phyloP scores from a whole-genome alignment of 306 rosid genomes.

The Dryas drummondii region DNA sequence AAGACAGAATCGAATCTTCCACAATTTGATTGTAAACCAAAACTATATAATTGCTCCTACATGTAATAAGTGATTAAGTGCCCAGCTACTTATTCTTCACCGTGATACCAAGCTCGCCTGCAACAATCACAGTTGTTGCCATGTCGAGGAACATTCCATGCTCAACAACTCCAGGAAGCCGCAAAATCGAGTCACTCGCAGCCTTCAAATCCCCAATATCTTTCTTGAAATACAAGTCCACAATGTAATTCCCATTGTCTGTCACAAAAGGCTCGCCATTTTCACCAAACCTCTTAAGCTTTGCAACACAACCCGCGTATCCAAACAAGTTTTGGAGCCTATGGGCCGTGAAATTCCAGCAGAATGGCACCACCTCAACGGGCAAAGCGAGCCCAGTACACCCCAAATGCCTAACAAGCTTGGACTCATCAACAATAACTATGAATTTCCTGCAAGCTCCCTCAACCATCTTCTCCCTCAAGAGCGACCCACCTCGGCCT shows the following conservation, averaged over 20 bases:
- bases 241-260: slow-evolving; percentile 63
- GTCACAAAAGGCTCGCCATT: slow-evolving; percentile 60
- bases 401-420: slow-evolving; percentile 63
- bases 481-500: slow-evolving; percentile 88
- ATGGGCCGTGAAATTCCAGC: slow-evolving; percentile 66
- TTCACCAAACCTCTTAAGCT: slow-evolving; percentile 49
- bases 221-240: slow-evolving; percentile 63
- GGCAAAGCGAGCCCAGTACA: slow-evolving; percentile 78
- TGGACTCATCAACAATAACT: slow-evolving; percentile 75
- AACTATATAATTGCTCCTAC: slow-evolving; percentile 1
- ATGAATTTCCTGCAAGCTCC: slow-evolving; percentile 64
- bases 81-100: slow-evolving; percentile 52
- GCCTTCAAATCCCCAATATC: slow-evolving; percentile 73
- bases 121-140: slow-evolving; percentile 86
- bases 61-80: slow-evolving; percentile 28
- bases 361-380: slow-evolving; percentile 67
- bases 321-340: slow-evolving; percentile 47
- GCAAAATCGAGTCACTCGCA: slow-evolving; percentile 69
- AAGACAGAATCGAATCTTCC: no score
- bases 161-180: slow-evolving; percentile 78
- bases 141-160: slow-evolving; percentile 82
- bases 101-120: slow-evolving; percentile 70
- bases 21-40: no score
- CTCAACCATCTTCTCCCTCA: slow-evolving; percentile 85
- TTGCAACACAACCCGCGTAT: slow-evolving; percentile 56